Percentiles rank a stretch among this genome's conserved stretches.
phyloP scores from a whole-genome alignment of 2,329 filamentous ascomycete genomes.

The Penicillium oxalicum region DNA sequence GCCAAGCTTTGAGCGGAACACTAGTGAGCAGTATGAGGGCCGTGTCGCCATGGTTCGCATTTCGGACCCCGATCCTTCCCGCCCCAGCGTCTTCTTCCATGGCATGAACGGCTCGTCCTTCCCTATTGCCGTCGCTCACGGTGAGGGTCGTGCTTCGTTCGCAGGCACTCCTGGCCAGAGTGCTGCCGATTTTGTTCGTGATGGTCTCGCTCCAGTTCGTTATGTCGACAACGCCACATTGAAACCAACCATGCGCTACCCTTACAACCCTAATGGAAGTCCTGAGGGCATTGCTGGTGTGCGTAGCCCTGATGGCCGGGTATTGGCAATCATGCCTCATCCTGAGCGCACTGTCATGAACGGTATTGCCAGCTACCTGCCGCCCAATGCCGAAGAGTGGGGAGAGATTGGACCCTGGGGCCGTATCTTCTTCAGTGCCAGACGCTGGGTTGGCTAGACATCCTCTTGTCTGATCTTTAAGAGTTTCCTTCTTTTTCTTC shows the following conservation, averaged over 20 bases:
- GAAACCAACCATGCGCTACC: constrained; percentile 72
- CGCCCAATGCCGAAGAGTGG: constrained; percentile 60
- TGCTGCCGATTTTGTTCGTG: constrained; percentile 50
- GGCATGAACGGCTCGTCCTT: constrained; percentile 78
- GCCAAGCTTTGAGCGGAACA: constrained; percentile 82
- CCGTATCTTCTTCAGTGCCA: constrained; percentile 78
- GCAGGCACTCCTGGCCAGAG: constrained; percentile 44
- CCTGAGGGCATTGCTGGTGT: constrained; percentile 76
- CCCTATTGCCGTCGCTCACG: constrained; percentile 84
- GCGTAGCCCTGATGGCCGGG: constrained; percentile 67
- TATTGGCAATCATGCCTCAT: constrained; percentile 88
- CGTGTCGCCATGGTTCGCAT: constrained; percentile 81
- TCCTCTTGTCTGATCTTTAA: not conserved
- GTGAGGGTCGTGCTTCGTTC: constrained; percentile 78
- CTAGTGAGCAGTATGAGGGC: constrained; percentile 82
- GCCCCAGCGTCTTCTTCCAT: constrained; percentile 76
- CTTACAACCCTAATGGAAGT: constrained; percentile 83
- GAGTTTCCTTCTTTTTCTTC: constrained; percentile 7
- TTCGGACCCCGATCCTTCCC: constrained; percentile 51
- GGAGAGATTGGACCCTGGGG: constrained; percentile 81
- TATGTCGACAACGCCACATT: constrained; percentile 77
- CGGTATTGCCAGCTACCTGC: constrained; percentile 70
- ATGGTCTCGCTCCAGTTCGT: constrained; percentile 67
- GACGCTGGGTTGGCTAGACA: constrained; percentile 70
- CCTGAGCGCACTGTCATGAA: constrained; percentile 82